Evolutionary conservation across 2,329 filamentous ascomycete species (phyloP).

Genomic region (Rugonectria rugulosa): DNA sequence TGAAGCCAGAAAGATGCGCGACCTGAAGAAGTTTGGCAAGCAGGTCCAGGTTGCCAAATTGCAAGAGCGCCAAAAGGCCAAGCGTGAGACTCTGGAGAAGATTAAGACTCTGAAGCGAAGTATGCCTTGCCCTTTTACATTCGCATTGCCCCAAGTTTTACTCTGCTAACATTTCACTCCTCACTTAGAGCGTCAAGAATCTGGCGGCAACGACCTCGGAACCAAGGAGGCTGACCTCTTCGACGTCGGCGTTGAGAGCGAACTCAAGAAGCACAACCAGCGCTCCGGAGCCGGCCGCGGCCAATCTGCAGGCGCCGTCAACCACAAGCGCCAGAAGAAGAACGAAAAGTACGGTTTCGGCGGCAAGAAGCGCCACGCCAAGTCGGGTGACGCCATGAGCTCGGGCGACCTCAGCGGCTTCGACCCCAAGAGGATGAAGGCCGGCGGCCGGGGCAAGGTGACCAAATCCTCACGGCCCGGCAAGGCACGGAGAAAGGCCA

Average conservation of each 20-base stretch:
- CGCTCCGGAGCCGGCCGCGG: constrained; percentile 50
- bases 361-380: constrained; percentile 90
- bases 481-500: constrained; percentile 60
- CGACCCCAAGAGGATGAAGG: constrained; percentile 86
- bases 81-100: constrained; percentile 93
- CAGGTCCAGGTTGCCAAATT: constrained; percentile 96
- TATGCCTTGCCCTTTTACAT: constrained; percentile 55
- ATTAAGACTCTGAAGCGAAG: constrained; percentile 95
- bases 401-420: constrained; percentile 83
- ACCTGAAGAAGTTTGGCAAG: constrained; percentile 99
- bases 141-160: constrained; percentile 23
- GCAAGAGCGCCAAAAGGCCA: constrained; percentile 91
- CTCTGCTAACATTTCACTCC: constrained; percentile 27
- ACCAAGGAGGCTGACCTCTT: constrained; percentile 87
- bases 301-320: constrained; percentile 47
- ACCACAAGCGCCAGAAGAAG: constrained; percentile 88
- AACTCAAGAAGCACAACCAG: constrained; percentile 55
- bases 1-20: constrained; percentile 89
- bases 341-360: constrained; percentile 95
- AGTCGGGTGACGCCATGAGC: constrained; percentile 88
- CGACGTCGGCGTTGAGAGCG: constrained; percentile 83
- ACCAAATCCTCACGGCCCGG: constrained; percentile 55
- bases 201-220: constrained; percentile 63
- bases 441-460: constrained; percentile 46
- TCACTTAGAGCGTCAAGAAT: constrained; percentile 87